Conservation (phyloP, 2,329 filamentous ascomycete species). For the Cordyceps fumosorosea region DNA sequence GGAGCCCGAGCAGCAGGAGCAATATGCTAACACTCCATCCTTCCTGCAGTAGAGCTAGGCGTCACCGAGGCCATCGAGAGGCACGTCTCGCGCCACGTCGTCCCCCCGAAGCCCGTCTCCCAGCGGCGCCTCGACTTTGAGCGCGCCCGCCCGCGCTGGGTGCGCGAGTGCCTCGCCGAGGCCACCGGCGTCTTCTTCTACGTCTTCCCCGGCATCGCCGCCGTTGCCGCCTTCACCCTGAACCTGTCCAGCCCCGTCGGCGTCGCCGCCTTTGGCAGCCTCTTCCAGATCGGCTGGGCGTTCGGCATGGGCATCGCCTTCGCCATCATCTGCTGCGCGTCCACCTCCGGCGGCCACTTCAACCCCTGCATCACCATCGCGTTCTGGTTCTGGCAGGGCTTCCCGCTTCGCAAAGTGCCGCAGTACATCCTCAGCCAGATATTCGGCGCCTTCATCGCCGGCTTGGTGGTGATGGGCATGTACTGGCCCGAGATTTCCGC, state of each 20-base stretch:
- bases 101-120: slow-evolving; percentile 42
- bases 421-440: slow-evolving; percentile 51
- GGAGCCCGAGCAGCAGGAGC: too few relatives aligned
- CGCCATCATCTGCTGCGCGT: slow-evolving; percentile 50
- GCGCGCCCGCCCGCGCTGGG: slow-evolving; percentile 42
- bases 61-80: slow-evolving; percentile 46
- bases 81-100: slow-evolving; percentile 43
- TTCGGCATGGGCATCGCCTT: slow-evolving; percentile 53
- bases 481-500: slow-evolving; percentile 43
- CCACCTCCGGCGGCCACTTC: slow-evolving; percentile 49
- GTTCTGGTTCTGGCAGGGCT: slow-evolving; percentile 47
- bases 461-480: slow-evolving; percentile 47
- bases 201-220: slow-evolving; percentile 47
- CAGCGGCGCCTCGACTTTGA: slow-evolving; percentile 50
- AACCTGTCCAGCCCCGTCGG: slow-evolving; percentile 33
- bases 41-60: slow-evolving; percentile 38
- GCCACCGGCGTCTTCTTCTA: slow-evolving; percentile 53
- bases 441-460: slow-evolving; percentile 49
- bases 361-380: slow-evolving; percentile 44
- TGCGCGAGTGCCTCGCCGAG: slow-evolving; percentile 50
- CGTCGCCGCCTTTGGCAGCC: slow-evolving; percentile 31
- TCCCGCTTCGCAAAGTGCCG: slow-evolving; percentile 52
- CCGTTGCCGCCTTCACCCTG: slow-evolving; percentile 43
- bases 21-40: too few relatives aligned
- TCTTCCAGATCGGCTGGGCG: slow-evolving; percentile 50